Percentiles rank a stretch among this genome's conserved stretches.
Conservation (phyloP, 1,139 yeast species). For the Nakaseomyces sp. region DNA sequence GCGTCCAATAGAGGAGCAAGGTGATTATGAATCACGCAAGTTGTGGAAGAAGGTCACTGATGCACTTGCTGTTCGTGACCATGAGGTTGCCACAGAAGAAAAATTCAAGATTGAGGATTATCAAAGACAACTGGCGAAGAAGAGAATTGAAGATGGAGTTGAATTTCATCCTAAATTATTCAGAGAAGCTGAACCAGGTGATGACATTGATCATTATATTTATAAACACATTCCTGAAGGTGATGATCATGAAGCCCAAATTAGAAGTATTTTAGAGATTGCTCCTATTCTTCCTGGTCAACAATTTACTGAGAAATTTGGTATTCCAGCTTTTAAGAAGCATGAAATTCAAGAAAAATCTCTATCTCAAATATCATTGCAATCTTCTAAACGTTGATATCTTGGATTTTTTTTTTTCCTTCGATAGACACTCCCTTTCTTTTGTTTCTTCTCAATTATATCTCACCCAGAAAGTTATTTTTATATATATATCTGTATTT, state of each 20-base stretch:
- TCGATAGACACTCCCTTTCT: neutral
- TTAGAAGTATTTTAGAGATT: constrained; percentile 47
- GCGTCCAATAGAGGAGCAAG: constrained; percentile 72
- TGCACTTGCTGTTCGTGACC: constrained; percentile 71
- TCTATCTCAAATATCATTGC: neutral
- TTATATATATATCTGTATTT: neutral
- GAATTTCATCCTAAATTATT: constrained; percentile 77
- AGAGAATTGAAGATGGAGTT: constrained; percentile 66
- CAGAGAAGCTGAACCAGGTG: constrained; percentile 37
- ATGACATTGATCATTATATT: constrained; percentile 51
- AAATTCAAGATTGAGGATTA: constrained; percentile 76
- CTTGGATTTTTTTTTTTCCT: neutral
- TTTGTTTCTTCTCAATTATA: neutral
- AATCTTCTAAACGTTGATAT: neutral
- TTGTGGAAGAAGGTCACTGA: constrained; percentile 76
- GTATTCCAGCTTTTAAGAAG: constrained; percentile 60
- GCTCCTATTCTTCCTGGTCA: constrained; percentile 80
- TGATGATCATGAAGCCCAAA: constrained; percentile 42
- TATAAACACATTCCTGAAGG: constrained; percentile 49
- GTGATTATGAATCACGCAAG: constrained; percentile 67
- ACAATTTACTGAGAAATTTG: constrained; percentile 49
- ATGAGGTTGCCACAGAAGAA: constrained; percentile 75
- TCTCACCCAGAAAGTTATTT: neutral
- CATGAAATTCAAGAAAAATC: constrained; percentile 23
- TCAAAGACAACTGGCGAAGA: constrained; percentile 67